Evolutionary conservation across 139 green algal genomes (phyloP).

Genomic region (Chlorella sp.): DNA sequence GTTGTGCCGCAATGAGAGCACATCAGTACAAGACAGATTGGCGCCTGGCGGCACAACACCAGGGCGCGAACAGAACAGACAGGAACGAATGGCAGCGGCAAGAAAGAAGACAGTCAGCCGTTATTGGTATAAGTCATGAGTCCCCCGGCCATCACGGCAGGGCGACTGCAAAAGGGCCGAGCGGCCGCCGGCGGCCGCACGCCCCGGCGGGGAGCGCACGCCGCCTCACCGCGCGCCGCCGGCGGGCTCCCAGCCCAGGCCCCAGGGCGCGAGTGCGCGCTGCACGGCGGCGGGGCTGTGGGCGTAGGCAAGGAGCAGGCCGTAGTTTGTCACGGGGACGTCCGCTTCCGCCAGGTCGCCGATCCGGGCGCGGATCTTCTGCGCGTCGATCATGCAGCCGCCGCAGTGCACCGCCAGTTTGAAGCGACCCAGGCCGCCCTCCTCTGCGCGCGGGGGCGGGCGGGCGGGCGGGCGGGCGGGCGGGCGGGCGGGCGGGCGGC

Average conservation of each 20-base stretch:
- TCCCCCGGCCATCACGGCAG: neutral
- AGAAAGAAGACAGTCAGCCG: too few relatives aligned
- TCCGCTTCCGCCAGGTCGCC: conserved; percentile 36
- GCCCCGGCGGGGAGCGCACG: neutral
- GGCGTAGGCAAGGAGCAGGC: conserved; percentile 56
- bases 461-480: too few relatives aligned
- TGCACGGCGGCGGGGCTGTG: conserved; percentile 28
- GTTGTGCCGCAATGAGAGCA: too few relatives aligned
- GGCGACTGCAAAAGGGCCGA: neutral
- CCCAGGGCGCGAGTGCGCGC: conserved; percentile 50
- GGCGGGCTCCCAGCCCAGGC: neutral
- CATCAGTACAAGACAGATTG: too few relatives aligned
- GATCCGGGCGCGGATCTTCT: conserved; percentile 57
- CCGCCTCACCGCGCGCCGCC: neutral
- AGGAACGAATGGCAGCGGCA: too few relatives aligned
- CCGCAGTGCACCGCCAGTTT: conserved; percentile 59
- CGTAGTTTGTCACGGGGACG: conserved; percentile 66
- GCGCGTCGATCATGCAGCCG: conserved; percentile 63
- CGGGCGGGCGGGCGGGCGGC: too few relatives aligned
- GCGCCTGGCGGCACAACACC: too few relatives aligned
- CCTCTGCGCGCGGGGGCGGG: neutral
- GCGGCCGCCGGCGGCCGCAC: neutral
- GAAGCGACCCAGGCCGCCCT: conserved; percentile 28
- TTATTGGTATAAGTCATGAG: too few relatives aligned
- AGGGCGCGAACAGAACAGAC: too few relatives aligned